Evolutionary conservation across 192 early-diverging fungal species (phyloP), one percentile per base, ranked within the genome.

Genomic region (Coemansia sp.): DNA sequence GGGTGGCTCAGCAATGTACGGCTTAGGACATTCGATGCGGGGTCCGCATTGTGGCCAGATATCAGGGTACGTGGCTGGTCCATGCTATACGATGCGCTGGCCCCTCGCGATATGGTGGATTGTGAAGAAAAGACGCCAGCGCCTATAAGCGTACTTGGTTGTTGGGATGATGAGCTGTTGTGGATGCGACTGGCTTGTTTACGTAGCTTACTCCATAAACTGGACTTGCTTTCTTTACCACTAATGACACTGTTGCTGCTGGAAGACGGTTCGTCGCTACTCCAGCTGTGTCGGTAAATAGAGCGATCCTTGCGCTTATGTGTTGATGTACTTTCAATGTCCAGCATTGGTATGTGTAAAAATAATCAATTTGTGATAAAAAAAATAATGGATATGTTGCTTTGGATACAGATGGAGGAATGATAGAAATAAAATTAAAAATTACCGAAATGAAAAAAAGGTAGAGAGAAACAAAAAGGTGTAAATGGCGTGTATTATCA

Each of bases 181-280:
- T 75, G 73, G 10, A 71, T 30, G 18, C 66, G 68, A 38, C 73
- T 72, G 59, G 73, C 63, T 34, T 75, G 69, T 30, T 64, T 81
- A 63, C 78, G 78, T 60, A 81, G 64, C 42, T 68, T 71, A 33
- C 69, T 68, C 78, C 78, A 81, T 56, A 81, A 67, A 22, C 74
- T 56, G 34, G 14, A 2, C 25, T 61, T 68, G 18, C 59, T 25
- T 30, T 68, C 66, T 42, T 71, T 70, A n/a, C 42, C 34, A 64
- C 76, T 73, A 45, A 57, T 67, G 20, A 57, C 54, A 31, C 73
- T 75, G 69, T 61, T 66, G 73, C 67, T 76, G 70, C 73, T 76
- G 25, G 66, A 68, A 5, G 60, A 17, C 34, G 69, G 78, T 38
- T 72, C 70, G 70, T 81, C 78, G 70, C 78, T 81, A 70, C 78